A percentile compares a stretch with the other conserved stretches of the same genome.
phyloP scores from a whole-genome alignment of 139 green algal genomes.

The Choricystis sp. region DNA sequence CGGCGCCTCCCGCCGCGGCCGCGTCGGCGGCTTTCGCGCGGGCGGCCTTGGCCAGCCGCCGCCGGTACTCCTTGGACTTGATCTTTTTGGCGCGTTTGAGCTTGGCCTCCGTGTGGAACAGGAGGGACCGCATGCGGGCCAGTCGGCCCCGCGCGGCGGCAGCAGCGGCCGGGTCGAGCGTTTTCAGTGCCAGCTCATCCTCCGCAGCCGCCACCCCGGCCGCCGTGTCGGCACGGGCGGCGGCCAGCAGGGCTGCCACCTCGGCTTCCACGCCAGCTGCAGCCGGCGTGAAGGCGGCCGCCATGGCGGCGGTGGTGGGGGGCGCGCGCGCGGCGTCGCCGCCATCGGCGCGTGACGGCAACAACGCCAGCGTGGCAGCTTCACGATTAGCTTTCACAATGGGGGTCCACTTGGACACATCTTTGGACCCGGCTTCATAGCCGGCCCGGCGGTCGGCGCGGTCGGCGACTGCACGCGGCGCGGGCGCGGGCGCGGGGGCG shows the following conservation, averaged over 20 bases:
- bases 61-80: slow-evolving; percentile 63
- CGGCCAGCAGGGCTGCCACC: slow-evolving; percentile 63
- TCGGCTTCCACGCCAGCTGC: slow-evolving; percentile 59
- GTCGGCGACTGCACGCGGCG: slow-evolving; percentile 43
- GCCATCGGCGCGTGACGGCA: no score
- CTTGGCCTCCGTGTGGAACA: slow-evolving; percentile 87
- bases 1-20: no score
- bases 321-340: slow-evolving; percentile 8
- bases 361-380: slow-evolving; percentile 71
- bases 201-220: slow-evolving; percentile 47
- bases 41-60: slow-evolving; percentile 28
- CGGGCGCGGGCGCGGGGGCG: slow-evolving; percentile 28
- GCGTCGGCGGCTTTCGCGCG: slow-evolving; percentile 12
- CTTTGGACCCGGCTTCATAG: slow-evolving; percentile 62
- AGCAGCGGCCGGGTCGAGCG: slow-evolving; percentile 3
- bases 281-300: slow-evolving; percentile 26
- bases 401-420: slow-evolving; percentile 76
- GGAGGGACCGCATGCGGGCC: slow-evolving; percentile 60
- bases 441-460: slow-evolving; percentile 61
- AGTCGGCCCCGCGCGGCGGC: slow-evolving; percentile 14
- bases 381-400: slow-evolving; percentile 89
- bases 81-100: slow-evolving; percentile 71
- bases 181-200: slow-evolving; percentile 49
- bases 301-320: slow-evolving; percentile 41
- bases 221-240: slow-evolving; percentile 27